Conservation (phyloP, 2,329 filamentous ascomycete genomes). For the Cladophialophora immunda region DNA sequence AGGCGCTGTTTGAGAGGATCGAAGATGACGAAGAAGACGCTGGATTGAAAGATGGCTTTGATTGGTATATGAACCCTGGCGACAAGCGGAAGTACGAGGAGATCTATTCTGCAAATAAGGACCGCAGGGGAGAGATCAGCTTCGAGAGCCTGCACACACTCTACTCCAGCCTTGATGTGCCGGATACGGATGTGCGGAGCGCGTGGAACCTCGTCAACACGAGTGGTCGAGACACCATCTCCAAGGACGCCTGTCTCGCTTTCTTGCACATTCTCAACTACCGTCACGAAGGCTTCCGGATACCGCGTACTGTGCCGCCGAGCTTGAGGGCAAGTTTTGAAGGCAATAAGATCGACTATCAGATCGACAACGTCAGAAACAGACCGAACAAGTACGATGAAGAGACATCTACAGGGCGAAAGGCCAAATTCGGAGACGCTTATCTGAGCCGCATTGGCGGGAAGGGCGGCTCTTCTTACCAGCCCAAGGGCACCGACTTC, state of each 20-base stretch:
- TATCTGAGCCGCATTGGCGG: conserved; percentile 89
- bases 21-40: conserved; percentile 79
- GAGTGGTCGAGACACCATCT: conserved; percentile 80
- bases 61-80: conserved; percentile 97
- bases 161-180: conserved; percentile 74
- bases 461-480: conserved; percentile 77
- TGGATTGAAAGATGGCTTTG: conserved; percentile 93
- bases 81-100: conserved; percentile 96
- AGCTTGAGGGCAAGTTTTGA: conserved; percentile 93
- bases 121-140: conserved; percentile 79
- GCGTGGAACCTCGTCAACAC: conserved; percentile 99
- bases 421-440: conserved; percentile 96
- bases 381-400: conserved; percentile 71
- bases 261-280: conserved; percentile 98
- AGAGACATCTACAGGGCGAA: conserved; percentile 82
- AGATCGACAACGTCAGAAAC: conserved; percentile 78
- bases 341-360: conserved; percentile 95
- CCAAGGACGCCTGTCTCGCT: conserved; percentile 91
- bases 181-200: conserved; percentile 81
- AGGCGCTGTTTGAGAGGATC: conserved; percentile 74
- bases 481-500: conserved; percentile 84
- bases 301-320: conserved; percentile 88
- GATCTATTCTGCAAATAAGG: conserved; percentile 92
- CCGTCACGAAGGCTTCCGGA: conserved; percentile 92
- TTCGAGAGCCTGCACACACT: conserved; percentile 40